These are phyloP conservation scores for Vitis hybrid DNA, from an alignment of 177 flowering plant genomes.

Conservation along the genomic window DNA sequence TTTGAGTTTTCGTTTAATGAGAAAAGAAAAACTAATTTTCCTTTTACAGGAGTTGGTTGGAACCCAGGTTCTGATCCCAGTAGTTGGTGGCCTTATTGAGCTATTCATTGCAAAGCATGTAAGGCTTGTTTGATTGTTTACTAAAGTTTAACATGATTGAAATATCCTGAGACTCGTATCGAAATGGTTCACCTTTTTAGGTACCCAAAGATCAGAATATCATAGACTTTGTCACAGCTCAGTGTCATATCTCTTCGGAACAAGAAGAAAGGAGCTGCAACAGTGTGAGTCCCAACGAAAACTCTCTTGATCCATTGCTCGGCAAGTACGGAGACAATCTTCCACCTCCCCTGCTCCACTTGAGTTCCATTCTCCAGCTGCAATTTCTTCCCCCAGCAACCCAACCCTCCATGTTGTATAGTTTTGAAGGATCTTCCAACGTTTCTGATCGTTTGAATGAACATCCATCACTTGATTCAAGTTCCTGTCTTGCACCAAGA, in stretches of 20 bases:
- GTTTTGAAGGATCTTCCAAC: constrained; percentile 40
- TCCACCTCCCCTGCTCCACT: not conserved
- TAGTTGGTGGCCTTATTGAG: constrained; percentile 51
- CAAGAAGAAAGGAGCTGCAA: constrained; percentile 20
- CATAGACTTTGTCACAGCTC: constrained; percentile 29
- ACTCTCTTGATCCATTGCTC: not conserved
- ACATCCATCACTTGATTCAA: constrained; percentile 17
- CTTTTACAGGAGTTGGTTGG: constrained; percentile 35
- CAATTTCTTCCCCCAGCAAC: constrained; percentile 15
- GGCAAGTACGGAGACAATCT: constrained; percentile 9
- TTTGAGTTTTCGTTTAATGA: not conserved
- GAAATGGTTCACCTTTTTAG: constrained; percentile 26
- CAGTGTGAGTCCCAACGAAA: constrained; percentile 9
- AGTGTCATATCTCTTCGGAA: constrained; percentile 17
- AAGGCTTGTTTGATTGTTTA: constrained; percentile 12
- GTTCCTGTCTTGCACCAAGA: constrained; percentile 9
- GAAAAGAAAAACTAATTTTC: not conserved
- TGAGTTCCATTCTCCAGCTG: constrained; percentile 4
- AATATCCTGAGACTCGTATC: not conserved
- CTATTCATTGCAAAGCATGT: constrained; percentile 46
- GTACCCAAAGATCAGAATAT: constrained; percentile 34
- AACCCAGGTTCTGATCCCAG: constrained; percentile 58
- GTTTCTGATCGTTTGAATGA: constrained; percentile 34
- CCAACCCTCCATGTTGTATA: constrained; percentile 11
- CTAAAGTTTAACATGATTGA: not conserved